Base-by-base conservation (phyloP, 805 yeast species). In the Yarrowia phangngaensis region DNA sequence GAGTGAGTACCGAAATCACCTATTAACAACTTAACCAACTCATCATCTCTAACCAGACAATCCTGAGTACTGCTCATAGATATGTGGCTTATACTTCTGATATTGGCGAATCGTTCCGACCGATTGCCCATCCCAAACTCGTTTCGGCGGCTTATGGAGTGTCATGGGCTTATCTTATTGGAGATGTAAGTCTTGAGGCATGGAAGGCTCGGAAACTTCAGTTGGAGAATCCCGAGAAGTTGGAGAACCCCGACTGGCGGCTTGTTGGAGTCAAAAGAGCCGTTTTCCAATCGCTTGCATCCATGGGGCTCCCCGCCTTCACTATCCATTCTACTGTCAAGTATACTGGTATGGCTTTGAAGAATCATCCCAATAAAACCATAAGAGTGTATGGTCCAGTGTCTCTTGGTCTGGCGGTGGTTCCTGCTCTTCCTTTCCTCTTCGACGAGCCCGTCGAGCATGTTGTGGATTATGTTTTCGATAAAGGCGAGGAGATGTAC, bases 51-150 rank as follows among this genome's bases (percentile, higher is more conserved):
- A 20, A 41, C 29, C 13, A 29, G 48, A 41, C 48, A 12, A 79
- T 84, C 52, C 69, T 83, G 38, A 56, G 72, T 43, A 86, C 92
- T 5, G 76, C 89, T 12, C 90, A 82, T 60, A 68, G 94, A 58
- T 85, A 84, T 59, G 85, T 84, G 19, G 95, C 95, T 1, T 84
- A 85, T 64, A 84, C 94, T 2, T 82, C 89, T 0, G 95, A 84
- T 61, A 78, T 84, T 57, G 95, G 95, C 23, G 95, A 84, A 60
- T 81, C 89, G 8, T 85, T 84, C 66, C 72, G 95, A 47, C 92
- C 92, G 1, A 81, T 84, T 8, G 89, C 85, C 4, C 81, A 79
- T 57, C 88, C 89, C 1, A 55, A 57, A 24, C 51, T 81, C n/a
- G 92, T 84, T 14, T 71, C 66, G 11, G 53, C 75, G 3, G 81